A percentile compares a stretch with the other conserved stretches of the same genome.
phyloP scores from a whole-genome alignment of 176 grass and related monocot genomes.

The Oryza australiensis region DNA sequence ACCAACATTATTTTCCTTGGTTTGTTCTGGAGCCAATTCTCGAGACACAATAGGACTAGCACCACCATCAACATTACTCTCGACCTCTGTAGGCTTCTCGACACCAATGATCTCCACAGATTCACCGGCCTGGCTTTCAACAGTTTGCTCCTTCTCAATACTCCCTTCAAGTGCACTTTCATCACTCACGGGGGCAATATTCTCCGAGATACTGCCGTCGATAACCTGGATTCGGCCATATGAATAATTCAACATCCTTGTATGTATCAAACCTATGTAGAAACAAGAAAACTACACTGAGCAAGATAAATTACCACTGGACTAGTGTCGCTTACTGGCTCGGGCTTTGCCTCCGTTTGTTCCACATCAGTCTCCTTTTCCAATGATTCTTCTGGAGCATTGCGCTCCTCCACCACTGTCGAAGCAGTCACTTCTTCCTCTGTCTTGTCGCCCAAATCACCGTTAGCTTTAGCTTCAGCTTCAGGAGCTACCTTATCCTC shows the following conservation, averaged over 20 bases:
- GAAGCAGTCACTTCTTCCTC: not conserved
- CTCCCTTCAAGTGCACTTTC: slow-evolving; percentile 15
- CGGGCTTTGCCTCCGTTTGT: not conserved
- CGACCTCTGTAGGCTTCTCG: slow-evolving; percentile 17
- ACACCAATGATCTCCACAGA: slow-evolving; percentile 13
- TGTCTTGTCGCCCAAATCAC: slow-evolving; percentile 26
- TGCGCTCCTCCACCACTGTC: not conserved
- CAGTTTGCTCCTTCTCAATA: slow-evolving; percentile 6
- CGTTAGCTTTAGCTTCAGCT: slow-evolving; percentile 25
- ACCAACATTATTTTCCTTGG: not conserved
- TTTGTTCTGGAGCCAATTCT: slow-evolving; percentile 29
- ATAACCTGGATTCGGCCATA: slow-evolving; percentile 24
- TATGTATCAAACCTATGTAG: slow-evolving; percentile 9
- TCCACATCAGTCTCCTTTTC: slow-evolving; percentile 35
- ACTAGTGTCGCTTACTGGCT: slow-evolving; percentile 4
- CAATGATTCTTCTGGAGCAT: slow-evolving; percentile 3
- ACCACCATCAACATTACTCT: slow-evolving; percentile 9
- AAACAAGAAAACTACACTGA: slow-evolving; percentile 23
- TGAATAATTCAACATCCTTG: slow-evolving; percentile 17
- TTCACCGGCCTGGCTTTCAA: slow-evolving; percentile 15
- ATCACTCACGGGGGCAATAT: not conserved
- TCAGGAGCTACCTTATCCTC: slow-evolving; percentile 11
- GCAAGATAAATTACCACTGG: slow-evolving; percentile 37
- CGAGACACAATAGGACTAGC: slow-evolving; percentile 19
- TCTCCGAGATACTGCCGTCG: slow-evolving; percentile 1